phyloP scores from a whole-genome alignment of 2,329 filamentous ascomycete genomes.

The Plenodomus biglobosus region DNA sequence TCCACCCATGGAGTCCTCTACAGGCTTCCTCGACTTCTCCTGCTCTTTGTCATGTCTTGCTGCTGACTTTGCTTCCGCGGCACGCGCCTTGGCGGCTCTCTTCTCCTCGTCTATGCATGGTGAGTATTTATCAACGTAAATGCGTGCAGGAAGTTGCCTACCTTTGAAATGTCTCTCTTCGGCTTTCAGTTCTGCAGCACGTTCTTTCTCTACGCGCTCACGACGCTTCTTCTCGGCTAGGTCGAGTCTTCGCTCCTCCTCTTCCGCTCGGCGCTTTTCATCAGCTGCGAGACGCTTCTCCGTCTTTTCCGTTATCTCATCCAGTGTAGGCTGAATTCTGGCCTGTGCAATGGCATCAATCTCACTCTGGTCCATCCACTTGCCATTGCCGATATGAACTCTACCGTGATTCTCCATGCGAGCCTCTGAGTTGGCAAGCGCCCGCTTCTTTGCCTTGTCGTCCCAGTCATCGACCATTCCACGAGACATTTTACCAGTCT shows the following conservation, averaged over 20 bases:
- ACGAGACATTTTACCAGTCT: conserved; percentile 73
- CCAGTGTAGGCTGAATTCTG: conserved; percentile 77
- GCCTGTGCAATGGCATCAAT: conserved; percentile 77
- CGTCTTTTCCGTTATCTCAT: conserved; percentile 80
- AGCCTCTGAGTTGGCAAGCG: conserved; percentile 64
- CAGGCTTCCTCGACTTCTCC: conserved; percentile 54
- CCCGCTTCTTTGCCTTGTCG: conserved; percentile 69
- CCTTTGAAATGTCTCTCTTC: conserved; percentile 57
- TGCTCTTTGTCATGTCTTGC: conserved; percentile 44
- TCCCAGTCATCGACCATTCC: conserved; percentile 77
- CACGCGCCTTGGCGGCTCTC: conserved; percentile 49
- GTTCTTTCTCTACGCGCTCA: conserved; percentile 58
- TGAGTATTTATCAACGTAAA: conserved; percentile 12
- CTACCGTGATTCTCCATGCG: conserved; percentile 60
- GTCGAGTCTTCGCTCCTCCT: conserved; percentile 64
- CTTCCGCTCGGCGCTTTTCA: conserved; percentile 66
- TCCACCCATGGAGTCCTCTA: conserved; percentile 54
- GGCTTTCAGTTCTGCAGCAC: conserved; percentile 49
- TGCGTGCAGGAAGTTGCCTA: conserved; percentile 42
- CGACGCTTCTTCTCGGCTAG: conserved; percentile 66
- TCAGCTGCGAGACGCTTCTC: conserved; percentile 69
- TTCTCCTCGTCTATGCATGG: conserved; percentile 57
- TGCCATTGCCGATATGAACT: conserved; percentile 76
- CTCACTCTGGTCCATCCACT: conserved; percentile 74
- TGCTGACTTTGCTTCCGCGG: conserved; percentile 53